Evolutionary conservation across 2,329 filamentous ascomycete genomes (phyloP), one percentile per base, ranked within the genome.

Genomic region (Penicillium sp.): DNA sequence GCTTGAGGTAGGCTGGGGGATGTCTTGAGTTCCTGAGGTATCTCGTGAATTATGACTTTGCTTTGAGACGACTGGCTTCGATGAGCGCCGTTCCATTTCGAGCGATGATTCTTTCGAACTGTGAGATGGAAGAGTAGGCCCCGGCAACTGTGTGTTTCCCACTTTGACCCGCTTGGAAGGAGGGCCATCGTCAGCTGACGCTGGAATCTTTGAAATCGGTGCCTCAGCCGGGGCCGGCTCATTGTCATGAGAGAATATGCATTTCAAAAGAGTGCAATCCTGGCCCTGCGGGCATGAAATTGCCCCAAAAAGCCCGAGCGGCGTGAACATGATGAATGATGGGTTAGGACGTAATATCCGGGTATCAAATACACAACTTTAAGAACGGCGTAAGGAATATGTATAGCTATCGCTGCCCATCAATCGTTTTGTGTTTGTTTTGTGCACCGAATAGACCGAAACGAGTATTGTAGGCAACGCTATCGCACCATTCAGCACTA

Each of bases 241-340:
- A 51, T 77, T 68, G 18, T 39, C 29, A 16, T 87, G 84, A 13
- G 72, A 75, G 69, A 86, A 87, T 21, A 86, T 79, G 71, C 84
- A 87, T 58, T 79, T 78, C 15, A 80, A 72, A 13, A 86, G 71
- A 31, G 69, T 64, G 69, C 84, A 87, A 55, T 70, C 59, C 29
- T 70, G 63, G 15, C 76, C 76, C 58, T 77, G 73, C 9, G 84
- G 84, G 67, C 84, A 87, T 29, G 73, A 62, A 40, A 82, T 70
- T 40, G 72, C 70, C 55, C 77, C 79, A 71, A 84, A 83, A 8
- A 82, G 68, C n/a, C 79, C 81, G 13, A 79, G 74, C n/a, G 80
- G 73, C 27, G 78, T 68, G 67, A 84, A 85, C 81, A 84, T 84
- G 39, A 52, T 72, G 23, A 18, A 9, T 35, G 25, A 29, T 27